phyloP scores from a whole-genome alignment of 2,329 filamentous ascomycete species.

The Cyphellophora europaea region DNA sequence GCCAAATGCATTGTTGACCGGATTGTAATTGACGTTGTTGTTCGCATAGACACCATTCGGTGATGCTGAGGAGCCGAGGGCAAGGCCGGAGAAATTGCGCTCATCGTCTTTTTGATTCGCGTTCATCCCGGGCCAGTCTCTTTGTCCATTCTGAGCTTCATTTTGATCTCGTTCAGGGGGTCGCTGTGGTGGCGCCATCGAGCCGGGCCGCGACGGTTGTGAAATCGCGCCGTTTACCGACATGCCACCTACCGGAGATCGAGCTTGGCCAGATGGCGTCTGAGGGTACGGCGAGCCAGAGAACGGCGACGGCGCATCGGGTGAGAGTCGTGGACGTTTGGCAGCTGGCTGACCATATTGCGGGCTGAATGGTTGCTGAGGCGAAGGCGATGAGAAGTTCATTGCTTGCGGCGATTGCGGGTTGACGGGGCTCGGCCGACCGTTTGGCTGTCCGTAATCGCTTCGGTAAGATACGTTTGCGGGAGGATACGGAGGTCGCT shows the following conservation, averaged over 20 bases:
- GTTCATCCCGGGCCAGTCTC: conserved; percentile 2
- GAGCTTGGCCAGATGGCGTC: conserved; percentile 20
- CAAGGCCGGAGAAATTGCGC: background rate
- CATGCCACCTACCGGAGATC: conserved; percentile 22
- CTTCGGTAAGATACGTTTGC: conserved; percentile 12
- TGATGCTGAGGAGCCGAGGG: background rate
- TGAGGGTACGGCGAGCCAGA: conserved; percentile 30
- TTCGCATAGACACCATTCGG: background rate
- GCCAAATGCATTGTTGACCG: too few relatives aligned
- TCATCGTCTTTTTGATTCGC: background rate
- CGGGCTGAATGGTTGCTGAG: conserved; percentile 47
- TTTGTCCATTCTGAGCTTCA: conserved; percentile 4
- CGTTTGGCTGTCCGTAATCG: conserved; percentile 12
- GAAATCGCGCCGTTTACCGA: conserved; percentile 47
- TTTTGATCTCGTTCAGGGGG: conserved; percentile 34
- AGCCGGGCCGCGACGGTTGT: conserved; percentile 30
- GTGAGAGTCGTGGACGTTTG: conserved; percentile 64
- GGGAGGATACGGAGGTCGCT: conserved; percentile 15
- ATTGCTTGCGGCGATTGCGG: conserved; percentile 16
- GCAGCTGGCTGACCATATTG: conserved; percentile 43
- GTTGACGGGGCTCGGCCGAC: conserved; percentile 14
- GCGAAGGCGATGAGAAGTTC: conserved; percentile 51
- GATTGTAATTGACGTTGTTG: too few relatives aligned
- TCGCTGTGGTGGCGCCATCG: conserved; percentile 56
- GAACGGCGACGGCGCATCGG: conserved; percentile 56